phyloP scores from a whole-genome alignment of 805 yeast genomes.

The Lachancea quebecensis region DNA sequence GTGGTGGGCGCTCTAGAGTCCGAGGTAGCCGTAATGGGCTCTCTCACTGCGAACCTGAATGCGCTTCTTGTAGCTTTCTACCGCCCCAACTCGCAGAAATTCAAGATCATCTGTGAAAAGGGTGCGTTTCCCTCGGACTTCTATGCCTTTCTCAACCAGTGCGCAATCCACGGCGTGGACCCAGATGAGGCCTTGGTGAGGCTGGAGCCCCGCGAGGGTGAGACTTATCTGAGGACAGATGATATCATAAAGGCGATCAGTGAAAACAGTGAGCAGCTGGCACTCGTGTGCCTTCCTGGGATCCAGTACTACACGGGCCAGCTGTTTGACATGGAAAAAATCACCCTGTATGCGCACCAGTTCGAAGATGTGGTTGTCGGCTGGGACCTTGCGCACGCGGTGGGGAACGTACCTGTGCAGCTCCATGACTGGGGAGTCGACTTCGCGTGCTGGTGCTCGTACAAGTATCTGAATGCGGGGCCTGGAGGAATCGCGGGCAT shows the following conservation, averaged over 20 bases:
- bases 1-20: slow-evolving; percentile 65
- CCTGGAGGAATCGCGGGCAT: slow-evolving; percentile 92
- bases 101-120: slow-evolving; percentile 74
- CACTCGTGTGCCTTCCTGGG: slow-evolving; percentile 77
- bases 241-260: slow-evolving; percentile 54
- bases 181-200: slow-evolving; percentile 56
- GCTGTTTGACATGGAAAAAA: slow-evolving; percentile 62
- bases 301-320: slow-evolving; percentile 93
- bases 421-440: slow-evolving; percentile 88
- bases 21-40: slow-evolving; percentile 88
- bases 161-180: slow-evolving; percentile 48
- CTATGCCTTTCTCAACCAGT: slow-evolving; percentile 76
- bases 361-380: slow-evolving; percentile 54
- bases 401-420: slow-evolving; percentile 70
- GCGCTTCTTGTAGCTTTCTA: slow-evolving; percentile 68
- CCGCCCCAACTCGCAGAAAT: slow-evolving; percentile 46
- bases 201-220: slow-evolving; percentile 52
- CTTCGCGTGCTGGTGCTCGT: slow-evolving; percentile 92
- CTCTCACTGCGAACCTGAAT: slow-evolving; percentile 77
- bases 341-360: slow-evolving; percentile 56
- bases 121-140: slow-evolving; percentile 90
- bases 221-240: slow-evolving; percentile 51
- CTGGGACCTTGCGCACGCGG: slow-evolving; percentile 96
- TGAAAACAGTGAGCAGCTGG: slow-evolving; percentile 51
- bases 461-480: slow-evolving; percentile 85